Base-by-base conservation (phyloP, 73 alveolate species). In the Urostyla sp. region DNA sequence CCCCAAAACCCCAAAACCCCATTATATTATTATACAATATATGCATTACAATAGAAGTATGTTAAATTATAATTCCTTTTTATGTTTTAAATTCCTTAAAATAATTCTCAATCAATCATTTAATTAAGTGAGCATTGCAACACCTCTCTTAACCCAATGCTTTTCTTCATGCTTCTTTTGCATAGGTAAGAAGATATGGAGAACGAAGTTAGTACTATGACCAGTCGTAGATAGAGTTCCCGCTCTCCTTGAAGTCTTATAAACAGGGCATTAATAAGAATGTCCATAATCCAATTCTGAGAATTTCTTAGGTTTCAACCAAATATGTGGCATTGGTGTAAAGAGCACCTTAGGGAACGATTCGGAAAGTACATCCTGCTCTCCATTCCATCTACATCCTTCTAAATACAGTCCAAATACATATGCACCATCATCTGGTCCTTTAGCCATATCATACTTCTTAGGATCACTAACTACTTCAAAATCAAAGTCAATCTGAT, bases 71-170 rank as follows among this genome's bases (percentile, higher is more conserved):
- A n/a, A n/a, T n/a, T n/a, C n/a, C n/a, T n/a, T n/a, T n/a, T n/a
- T n/a, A n/a, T n/a, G n/a, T n/a, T n/a, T n/a, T n/a, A n/a, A n/a
- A n/a, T n/a, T n/a, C n/a, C 20, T 51, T 15, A 51, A 20, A 10
- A 51, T 51, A 11, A n/a, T n/a, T n/a, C n/a, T n/a, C n/a, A n/a
- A 55, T 90, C 95, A 96, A 87, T 96, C 96, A 76, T 93, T 97
- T 24, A 95, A 90, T 51, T 96, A 91, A 16, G 98, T 94, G 51
- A 96, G 92, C 94, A 98, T 82, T 4, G 99, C 99, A 69, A 98
- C 99, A 26, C 99, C 99, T 67, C 99, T 95, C 97, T 97, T 98
- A 59, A 95, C 95, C 99, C 99, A 98, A 80, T 97, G 99, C 28
- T 91, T 88, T 11, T 93, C 91, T 26, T 81, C 63, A 75, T 92